Evolutionary conservation across 2,329 filamentous ascomycete species (phyloP).

Genomic region (Epichloe scottii): DNA sequence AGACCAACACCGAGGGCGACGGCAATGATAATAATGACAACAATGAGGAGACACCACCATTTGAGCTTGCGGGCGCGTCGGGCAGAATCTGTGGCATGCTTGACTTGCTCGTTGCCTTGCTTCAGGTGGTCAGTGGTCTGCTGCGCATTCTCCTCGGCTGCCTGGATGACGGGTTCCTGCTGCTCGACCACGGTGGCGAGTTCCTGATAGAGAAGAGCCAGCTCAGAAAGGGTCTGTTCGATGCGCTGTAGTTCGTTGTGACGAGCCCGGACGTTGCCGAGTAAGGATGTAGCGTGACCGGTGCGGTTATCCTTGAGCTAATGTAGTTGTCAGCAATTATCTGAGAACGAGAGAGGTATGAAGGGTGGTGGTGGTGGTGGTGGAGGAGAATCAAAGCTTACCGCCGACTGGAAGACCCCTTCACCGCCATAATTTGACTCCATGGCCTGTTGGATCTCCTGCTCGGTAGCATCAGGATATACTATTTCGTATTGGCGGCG

Average conservation of each 20-base stretch:
- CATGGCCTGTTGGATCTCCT: conserved; percentile 56
- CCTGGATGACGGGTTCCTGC: conserved; percentile 52
- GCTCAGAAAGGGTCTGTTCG: conserved; percentile 59
- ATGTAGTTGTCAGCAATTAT: neutral
- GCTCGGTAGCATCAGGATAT: conserved; percentile 65
- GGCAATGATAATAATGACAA: conserved; percentile 43
- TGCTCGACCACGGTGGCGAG: conserved; percentile 62
- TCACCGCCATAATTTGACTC: conserved; percentile 64
- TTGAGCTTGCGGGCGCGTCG: conserved; percentile 61
- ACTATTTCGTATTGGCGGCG: conserved; percentile 70
- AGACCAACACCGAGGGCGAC: conserved; percentile 43
- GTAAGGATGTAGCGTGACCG: conserved; percentile 58
- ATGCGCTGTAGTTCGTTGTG: conserved; percentile 77
- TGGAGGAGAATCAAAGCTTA: conserved; percentile 28
- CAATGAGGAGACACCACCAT: conserved; percentile 63
- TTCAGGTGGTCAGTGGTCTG: conserved; percentile 55
- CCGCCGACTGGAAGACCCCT: conserved; percentile 71
- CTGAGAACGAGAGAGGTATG: neutral
- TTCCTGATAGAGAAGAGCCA: conserved; percentile 59
- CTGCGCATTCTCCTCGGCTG: conserved; percentile 52
- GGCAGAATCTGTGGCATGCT: conserved; percentile 54
- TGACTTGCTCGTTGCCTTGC: conserved; percentile 57
- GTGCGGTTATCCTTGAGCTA: conserved; percentile 65
- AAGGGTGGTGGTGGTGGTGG: neutral
- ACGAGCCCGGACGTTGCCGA: conserved; percentile 67